phyloP scores from a whole-genome alignment of 129 eudicot genomes.

The Lactuca saligna region DNA sequence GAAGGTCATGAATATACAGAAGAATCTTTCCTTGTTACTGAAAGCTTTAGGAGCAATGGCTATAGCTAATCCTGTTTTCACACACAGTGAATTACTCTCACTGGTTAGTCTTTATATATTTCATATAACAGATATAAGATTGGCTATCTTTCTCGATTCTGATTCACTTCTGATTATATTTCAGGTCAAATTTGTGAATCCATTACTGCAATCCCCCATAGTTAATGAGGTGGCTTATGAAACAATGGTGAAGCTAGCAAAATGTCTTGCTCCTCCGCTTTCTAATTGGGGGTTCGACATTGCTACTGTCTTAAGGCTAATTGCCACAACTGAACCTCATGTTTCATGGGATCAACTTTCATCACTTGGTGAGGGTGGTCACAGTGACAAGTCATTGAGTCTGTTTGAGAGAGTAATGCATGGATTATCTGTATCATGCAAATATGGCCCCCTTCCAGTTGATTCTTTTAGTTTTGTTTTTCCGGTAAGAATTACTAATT shows the following conservation, averaged over 20 bases:
- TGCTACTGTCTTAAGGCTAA: constrained; percentile 86
- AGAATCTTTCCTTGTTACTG: constrained; percentile 71
- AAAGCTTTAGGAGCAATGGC: constrained; percentile 95
- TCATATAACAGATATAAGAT: not conserved
- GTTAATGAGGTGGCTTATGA: constrained; percentile 83
- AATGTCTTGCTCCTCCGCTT: constrained; percentile 79
- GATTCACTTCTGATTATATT: constrained; percentile 4
- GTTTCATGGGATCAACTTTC: constrained; percentile 65
- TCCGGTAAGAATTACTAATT: constrained; percentile 57
- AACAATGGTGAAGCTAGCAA: constrained; percentile 85
- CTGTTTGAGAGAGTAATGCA: constrained; percentile 74
- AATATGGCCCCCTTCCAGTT: constrained; percentile 89
- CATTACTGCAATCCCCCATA: constrained; percentile 73
- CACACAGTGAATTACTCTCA: constrained; percentile 90
- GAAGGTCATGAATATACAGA: constrained; percentile 65
- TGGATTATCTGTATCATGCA: constrained; percentile 76
- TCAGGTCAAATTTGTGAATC: constrained; percentile 82
- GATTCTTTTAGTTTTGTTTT: constrained; percentile 84
- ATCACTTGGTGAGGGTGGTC: constrained; percentile 50
- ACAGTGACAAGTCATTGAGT: constrained; percentile 50
- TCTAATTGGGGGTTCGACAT: constrained; percentile 89
- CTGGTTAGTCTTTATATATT: constrained; percentile 52
- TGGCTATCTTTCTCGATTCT: not conserved
- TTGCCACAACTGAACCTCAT: constrained; percentile 61
- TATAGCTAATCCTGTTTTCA: constrained; percentile 75